Evolutionary conservation across 2,329 filamentous ascomycete species (phyloP).

Genomic region (Fusarium tanahbumbuense): DNA sequence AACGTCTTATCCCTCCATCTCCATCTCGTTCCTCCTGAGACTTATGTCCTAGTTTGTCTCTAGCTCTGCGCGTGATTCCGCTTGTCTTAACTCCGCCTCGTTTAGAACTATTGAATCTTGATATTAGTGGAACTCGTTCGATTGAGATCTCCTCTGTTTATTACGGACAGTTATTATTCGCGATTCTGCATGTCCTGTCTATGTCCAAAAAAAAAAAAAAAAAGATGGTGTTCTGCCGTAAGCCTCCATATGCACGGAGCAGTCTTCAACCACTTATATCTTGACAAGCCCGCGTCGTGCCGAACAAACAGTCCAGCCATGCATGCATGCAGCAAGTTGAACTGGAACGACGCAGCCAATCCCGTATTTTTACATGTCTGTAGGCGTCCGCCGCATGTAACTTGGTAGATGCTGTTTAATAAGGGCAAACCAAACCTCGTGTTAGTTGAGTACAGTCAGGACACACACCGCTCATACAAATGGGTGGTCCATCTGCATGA

Average conservation of each 20-base stretch:
- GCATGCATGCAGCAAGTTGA: neutral
- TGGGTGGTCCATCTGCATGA: constrained; percentile 21
- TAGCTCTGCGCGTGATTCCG: constrained; percentile 37
- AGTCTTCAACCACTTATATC: constrained; percentile 23
- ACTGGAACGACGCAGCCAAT: constrained; percentile 17
- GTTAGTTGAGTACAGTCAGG: constrained; percentile 27
- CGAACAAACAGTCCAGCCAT: constrained; percentile 1
- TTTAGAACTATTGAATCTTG: constrained; percentile 26
- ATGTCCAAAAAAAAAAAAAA: neutral
- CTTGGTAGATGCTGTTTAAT: constrained; percentile 1
- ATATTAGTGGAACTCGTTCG: constrained; percentile 1
- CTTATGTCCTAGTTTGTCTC: constrained; percentile 30
- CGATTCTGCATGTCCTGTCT: neutral
- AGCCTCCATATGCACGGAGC: constrained; percentile 26
- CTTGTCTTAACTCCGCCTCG: constrained; percentile 2
- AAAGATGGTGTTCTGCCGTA: constrained; percentile 33
- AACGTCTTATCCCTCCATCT: constrained; percentile 11
- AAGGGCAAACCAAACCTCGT: constrained; percentile 3
- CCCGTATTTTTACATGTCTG: constrained; percentile 18
- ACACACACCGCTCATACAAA: constrained; percentile 33
- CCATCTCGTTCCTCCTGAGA: constrained; percentile 5
- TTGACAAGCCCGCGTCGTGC: constrained; percentile 13
- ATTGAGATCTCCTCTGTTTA: constrained; percentile 7
- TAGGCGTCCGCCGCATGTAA: constrained; percentile 34
- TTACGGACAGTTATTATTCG: neutral